Evolutionary conservation across 192 early-diverging fungal genomes (phyloP), one percentile per base, ranked within the genome.

Genomic region (Phlyctochytrium arcticum): DNA sequence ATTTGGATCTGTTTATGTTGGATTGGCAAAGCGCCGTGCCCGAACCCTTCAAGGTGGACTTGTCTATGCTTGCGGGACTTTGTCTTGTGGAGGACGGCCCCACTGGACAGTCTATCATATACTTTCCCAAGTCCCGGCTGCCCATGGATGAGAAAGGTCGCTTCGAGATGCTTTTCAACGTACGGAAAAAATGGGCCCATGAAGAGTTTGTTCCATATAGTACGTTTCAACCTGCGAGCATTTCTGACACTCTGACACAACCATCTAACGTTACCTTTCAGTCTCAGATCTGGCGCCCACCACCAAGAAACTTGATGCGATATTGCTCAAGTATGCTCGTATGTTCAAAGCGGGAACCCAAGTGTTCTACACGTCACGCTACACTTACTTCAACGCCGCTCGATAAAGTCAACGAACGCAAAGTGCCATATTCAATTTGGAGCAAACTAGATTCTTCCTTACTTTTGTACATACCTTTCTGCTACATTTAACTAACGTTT

Each of bases 191-290:
- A 58, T 80, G 78, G 78, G 33, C 51, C 1, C 53, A 49, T 12
- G 39, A 30, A 5, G 78, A 80, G 30, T 55, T 80, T 4, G 42
- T 75, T 50, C 73, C 70, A 3, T 80, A 74, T 53, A 67, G 75
- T 71, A 60, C 39, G 54, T 32, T 6, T n/a, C 32, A 33, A 29
- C 21, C 9, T 8, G 21, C 30, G 17, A 3, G 24, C 12, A 54
- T 23, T n/a, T 44, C 23, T 49, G 47, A 33, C 29, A 56, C 8
- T 36, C 4, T 12, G 26, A 9, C 19, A 3, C 23, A 24, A 29
- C 32, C 17, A 33, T 32, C n/a, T n/a, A n/a, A n/a, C n/a, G n/a
- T n/a, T 54, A 4, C 49, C 23, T 19, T 19, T 53, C 0, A 10
- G 73, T 75, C 8, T 17, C 21, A 4, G 78, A 80, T 65, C 57